These are phyloP conservation scores for Lactarius tabidus DNA, from an alignment of 768 basidiomycete species.

Conservation along the genomic window DNA sequence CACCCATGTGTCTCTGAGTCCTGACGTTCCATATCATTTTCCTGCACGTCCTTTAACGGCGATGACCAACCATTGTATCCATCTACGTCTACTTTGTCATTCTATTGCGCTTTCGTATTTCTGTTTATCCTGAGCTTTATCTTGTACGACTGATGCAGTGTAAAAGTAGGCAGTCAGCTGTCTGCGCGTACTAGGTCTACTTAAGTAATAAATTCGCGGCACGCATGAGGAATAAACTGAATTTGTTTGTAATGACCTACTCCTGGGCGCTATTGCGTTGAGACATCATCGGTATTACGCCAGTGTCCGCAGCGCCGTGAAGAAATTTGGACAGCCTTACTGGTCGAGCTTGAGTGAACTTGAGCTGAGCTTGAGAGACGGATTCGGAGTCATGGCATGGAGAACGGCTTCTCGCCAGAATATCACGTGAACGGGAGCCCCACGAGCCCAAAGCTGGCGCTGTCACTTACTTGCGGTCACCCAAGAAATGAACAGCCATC, in stretches of 20 bases:
- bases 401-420: not conserved
- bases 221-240: constrained; percentile 1
- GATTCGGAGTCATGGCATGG: not conserved
- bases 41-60: not conserved
- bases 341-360: not conserved
- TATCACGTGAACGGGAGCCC: constrained; percentile 11
- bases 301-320: not conserved
- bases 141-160: constrained; percentile 18
- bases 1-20: not conserved
- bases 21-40: constrained; percentile 16
- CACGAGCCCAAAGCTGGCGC: not conserved
- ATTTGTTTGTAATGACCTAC: not conserved
- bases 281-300: not conserved
- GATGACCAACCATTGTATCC: constrained; percentile 19
- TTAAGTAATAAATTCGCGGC: constrained; percentile 6
- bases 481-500: constrained; percentile 26
- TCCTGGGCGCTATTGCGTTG: not conserved
- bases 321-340: constrained; percentile 6
- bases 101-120: constrained; percentile 2
- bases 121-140: constrained; percentile 17
- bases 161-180: constrained; percentile 14
- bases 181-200: constrained; percentile 5
- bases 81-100: constrained; percentile 8
- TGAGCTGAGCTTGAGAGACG: no score
- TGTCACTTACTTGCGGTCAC: not conserved